Evolutionary conservation across 306 rosid genomes (phyloP).

Genomic region (Aeschynomene evenia): DNA sequence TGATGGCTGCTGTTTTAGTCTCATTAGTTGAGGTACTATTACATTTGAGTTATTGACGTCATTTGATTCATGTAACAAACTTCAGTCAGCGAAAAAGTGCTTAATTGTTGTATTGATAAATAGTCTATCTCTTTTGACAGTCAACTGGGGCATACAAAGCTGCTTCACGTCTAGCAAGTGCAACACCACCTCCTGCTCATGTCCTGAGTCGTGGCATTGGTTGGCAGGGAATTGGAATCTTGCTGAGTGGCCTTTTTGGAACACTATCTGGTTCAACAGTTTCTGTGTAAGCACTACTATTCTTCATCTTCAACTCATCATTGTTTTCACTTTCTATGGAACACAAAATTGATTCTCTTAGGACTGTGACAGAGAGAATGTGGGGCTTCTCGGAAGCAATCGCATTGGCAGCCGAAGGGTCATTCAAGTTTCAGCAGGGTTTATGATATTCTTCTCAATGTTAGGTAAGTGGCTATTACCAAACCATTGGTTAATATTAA

Average conservation of each 20-base stretch:
- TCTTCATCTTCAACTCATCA: not conserved
- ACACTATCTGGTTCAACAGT: slow-evolving; percentile 83
- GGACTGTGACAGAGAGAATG: slow-evolving; percentile 68
- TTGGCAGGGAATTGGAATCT: slow-evolving; percentile 96
- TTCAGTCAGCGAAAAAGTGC: not conserved
- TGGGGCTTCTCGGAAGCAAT: slow-evolving; percentile 93
- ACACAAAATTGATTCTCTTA: slow-evolving; percentile 10
- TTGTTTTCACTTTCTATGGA: not conserved
- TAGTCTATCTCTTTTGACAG: slow-evolving; percentile 40
- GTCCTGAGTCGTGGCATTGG: slow-evolving; percentile 97
- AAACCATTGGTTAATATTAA: not conserved
- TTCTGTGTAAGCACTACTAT: slow-evolving; percentile 60
- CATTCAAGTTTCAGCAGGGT: slow-evolving; percentile 94
- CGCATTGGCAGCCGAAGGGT: slow-evolving; percentile 94
- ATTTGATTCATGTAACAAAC: not conserved
- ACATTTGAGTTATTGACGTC: not conserved
- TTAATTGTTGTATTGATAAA: not conserved
- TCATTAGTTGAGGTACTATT: slow-evolving; percentile 83
- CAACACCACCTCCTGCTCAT: slow-evolving; percentile 95
- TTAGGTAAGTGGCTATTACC: slow-evolving; percentile 51
- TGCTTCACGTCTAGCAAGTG: slow-evolving; percentile 96
- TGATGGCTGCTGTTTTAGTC: slow-evolving; percentile 98
- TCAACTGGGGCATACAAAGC: slow-evolving; percentile 96
- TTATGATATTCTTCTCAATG: slow-evolving; percentile 92
- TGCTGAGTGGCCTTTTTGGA: slow-evolving; percentile 87